These are phyloP conservation scores for Salix purpurea DNA, from an alignment of 345 rosid genomes.

Conservation along the genomic window DNA sequence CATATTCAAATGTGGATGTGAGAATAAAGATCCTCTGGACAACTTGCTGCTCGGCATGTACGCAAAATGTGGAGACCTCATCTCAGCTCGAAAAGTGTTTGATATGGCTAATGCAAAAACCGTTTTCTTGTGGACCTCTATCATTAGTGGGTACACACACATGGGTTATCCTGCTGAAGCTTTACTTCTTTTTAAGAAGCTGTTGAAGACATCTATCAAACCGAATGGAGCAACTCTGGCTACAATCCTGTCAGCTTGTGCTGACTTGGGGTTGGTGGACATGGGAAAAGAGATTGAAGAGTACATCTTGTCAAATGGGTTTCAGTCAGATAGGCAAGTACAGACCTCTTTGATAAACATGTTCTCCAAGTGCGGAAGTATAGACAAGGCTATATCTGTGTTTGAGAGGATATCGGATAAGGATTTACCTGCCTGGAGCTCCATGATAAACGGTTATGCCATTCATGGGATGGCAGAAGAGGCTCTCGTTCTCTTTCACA, in stretches of 20 bases:
- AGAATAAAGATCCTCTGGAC: slow-evolving; percentile 9
- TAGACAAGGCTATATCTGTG: slow-evolving; percentile 20
- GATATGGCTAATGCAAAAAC: slow-evolving; percentile 13
- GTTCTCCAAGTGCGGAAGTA: slow-evolving; percentile 28
- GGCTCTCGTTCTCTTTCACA: slow-evolving; percentile 20
- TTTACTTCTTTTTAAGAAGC: slow-evolving; percentile 16
- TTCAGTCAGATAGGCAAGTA: slow-evolving; percentile 13
- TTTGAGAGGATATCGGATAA: slow-evolving; percentile 13
- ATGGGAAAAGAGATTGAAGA: slow-evolving; percentile 22
- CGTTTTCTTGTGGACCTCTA: slow-evolving; percentile 29
- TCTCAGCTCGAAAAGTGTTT: slow-evolving; percentile 23
- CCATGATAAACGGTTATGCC: slow-evolving; percentile 31
- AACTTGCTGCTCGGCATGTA: slow-evolving; percentile 32
- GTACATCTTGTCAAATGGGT: slow-evolving; percentile 12
- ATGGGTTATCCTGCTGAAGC: slow-evolving; percentile 25
- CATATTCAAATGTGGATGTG: slow-evolving; percentile 19
- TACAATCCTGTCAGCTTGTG: slow-evolving; percentile 28
- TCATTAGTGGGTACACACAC: slow-evolving; percentile 18
- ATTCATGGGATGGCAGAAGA: slow-evolving; percentile 28
- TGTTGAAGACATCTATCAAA: slow-evolving; percentile 19
- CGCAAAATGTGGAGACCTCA: slow-evolving; percentile 23
- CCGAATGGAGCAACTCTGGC: slow-evolving; percentile 27
- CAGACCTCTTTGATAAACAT: slow-evolving; percentile 31
- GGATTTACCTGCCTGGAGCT: slow-evolving; percentile 25
- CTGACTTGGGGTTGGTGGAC: slow-evolving; percentile 17